Evolutionary conservation across 1,284 basidiomycete genomes (phyloP), one percentile per base, ranked within the genome.

Genomic region (Cutaneotrichosporon sp.): DNA sequence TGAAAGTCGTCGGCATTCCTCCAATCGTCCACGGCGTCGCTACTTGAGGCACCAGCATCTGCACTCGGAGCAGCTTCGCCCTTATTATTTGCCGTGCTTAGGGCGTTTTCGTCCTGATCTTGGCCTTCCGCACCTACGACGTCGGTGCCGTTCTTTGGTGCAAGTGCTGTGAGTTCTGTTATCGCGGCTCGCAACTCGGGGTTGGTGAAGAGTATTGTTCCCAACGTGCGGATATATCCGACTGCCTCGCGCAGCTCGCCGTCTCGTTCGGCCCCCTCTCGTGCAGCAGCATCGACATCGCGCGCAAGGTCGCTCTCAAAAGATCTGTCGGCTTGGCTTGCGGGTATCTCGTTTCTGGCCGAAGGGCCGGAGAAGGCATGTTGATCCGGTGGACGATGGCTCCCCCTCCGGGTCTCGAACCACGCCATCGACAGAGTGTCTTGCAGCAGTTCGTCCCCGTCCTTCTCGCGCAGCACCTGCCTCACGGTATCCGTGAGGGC

Each of bases 361-460:
- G 18, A 8, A 7, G 42, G 18, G 7, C 5, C 18, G 13, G 38
- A 16, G 38, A 40, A 14, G 7, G 42, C 18, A 6, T 16, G 5
- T n/a, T 46, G 42, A 18, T 5, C 18, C 16, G 18, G 42, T 6
- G 42, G 21, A 18, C 49, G 49, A 13, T 51, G 49, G 22, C 49
- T 30, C 22, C 49, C 49, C 13, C 13, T 26, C 22, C 49, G 49
- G 2, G 49, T 52, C 47, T 66, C 65, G 36, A 47, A 14, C 16
- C 42, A 59, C 9, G 58, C 46, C 30, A 62, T 38, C 58, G 55
- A 62, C 50, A 53, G 5, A 10, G 66, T 62, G 16, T 67, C 60
- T 57, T 67, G 66, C 3, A 67, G 30, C 22, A 67, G 34, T 55
- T 67, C 60, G 55, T 67, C 66, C 1, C 51, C 66, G 18, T 67